These are phyloP conservation scores for Penicillium verhagenii DNA, from an alignment of 495 filamentous ascomycete genomes.

Conservation along the genomic window DNA sequence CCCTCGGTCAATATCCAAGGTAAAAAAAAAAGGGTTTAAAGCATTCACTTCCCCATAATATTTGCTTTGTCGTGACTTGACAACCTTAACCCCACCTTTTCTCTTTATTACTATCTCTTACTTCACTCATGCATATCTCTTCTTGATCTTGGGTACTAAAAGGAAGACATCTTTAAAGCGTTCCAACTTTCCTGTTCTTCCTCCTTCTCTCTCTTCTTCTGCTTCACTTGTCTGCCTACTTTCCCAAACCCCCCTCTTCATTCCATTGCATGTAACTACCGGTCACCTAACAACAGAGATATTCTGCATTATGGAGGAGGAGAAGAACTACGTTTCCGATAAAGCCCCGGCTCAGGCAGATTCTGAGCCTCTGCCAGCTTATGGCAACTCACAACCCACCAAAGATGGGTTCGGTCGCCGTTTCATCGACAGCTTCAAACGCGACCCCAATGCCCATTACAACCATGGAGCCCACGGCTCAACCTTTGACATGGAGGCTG, in stretches of 20 bases:
- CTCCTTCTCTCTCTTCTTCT: no score
- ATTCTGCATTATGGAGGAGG: slow-evolving; percentile 32
- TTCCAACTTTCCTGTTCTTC: neutral
- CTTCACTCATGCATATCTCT: no score
- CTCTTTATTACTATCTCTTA: neutral
- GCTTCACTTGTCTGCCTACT: neutral
- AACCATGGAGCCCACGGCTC: slow-evolving; percentile 63
- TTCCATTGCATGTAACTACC: neutral
- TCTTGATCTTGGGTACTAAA: no score
- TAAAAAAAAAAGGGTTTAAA: no score
- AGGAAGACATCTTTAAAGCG: neutral
- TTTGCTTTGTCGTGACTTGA: no score
- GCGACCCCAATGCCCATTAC: slow-evolving; percentile 68
- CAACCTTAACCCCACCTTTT: no score
- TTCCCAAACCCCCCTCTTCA: neutral
- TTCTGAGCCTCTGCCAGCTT: slow-evolving; percentile 31
- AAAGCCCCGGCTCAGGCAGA: slow-evolving; percentile 21
- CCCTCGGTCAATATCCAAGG: no score
- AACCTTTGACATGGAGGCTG: slow-evolving; percentile 71
- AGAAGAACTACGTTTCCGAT: slow-evolving; percentile 34
- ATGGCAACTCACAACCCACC: slow-evolving; percentile 39
- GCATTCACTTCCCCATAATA: no score
- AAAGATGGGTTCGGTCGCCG: slow-evolving; percentile 39
- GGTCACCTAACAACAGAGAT: neutral
- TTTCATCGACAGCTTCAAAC: slow-evolving; percentile 76